These are phyloP conservation scores for Penicillium italicum DNA, from an alignment of 2,329 filamentous ascomycete species.

Conservation along the genomic window DNA sequence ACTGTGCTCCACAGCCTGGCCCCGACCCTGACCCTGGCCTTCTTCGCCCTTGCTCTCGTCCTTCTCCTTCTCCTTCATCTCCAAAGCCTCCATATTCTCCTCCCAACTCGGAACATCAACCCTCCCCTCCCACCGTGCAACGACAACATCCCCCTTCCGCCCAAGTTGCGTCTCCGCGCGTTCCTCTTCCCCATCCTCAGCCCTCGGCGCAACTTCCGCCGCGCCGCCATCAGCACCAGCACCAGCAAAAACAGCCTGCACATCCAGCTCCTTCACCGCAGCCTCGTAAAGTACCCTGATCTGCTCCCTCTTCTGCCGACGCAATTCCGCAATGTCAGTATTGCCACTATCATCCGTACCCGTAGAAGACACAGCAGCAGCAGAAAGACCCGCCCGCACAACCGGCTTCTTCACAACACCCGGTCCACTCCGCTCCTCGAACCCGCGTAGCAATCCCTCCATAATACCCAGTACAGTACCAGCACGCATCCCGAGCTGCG, in stretches of 20 bases:
- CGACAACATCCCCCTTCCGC: slow-evolving; percentile 29
- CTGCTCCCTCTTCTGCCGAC: slow-evolving; percentile 40
- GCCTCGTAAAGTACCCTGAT: slow-evolving; percentile 34
- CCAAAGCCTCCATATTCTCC: slow-evolving; percentile 38
- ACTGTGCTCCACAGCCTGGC: slow-evolving; percentile 17
- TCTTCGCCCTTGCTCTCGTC: slow-evolving; percentile 15
- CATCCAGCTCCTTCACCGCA: slow-evolving; percentile 59
- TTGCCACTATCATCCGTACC: background rate
- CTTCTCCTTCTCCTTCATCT: slow-evolving; percentile 27
- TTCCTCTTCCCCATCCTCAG: slow-evolving; percentile 12
- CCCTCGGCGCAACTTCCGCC: slow-evolving; percentile 3
- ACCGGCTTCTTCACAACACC: slow-evolving; percentile 28
- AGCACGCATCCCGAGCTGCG: slow-evolving; percentile 68
- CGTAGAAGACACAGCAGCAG: background rate
- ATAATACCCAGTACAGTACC: slow-evolving; percentile 74
- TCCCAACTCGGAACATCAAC: slow-evolving; percentile 38
- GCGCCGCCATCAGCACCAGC: slow-evolving; percentile 40
- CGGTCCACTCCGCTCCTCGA: slow-evolving; percentile 26
- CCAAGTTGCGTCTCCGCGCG: slow-evolving; percentile 29
- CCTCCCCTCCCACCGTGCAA: slow-evolving; percentile 32
- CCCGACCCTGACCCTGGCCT: background rate
- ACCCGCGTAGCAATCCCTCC: slow-evolving; percentile 60
- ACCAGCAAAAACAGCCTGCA: slow-evolving; percentile 60
- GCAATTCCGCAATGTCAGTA: slow-evolving; percentile 5
- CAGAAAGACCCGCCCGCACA: slow-evolving; percentile 17